Evolutionary conservation across 2,329 filamentous ascomycete genomes (phyloP).

Genomic region (Alternaria atra): DNA sequence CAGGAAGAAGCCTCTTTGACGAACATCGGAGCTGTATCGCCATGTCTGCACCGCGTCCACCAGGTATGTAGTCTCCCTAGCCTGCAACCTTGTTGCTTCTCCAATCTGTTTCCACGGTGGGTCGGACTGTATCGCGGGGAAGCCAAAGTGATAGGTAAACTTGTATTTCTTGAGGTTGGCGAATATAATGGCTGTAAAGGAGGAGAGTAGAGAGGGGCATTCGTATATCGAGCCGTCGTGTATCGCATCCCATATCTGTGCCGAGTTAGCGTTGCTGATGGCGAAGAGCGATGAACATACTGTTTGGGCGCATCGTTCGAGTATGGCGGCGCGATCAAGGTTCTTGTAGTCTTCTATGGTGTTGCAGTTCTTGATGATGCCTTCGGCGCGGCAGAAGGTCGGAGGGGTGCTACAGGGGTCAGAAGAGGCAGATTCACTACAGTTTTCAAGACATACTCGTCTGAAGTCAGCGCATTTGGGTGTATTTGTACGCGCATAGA

Average conservation of each 20-base stretch:
- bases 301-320: conserved; percentile 80
- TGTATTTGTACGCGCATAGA: conserved; percentile 92
- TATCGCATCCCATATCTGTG: conserved; percentile 94
- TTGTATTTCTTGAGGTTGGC: conserved; percentile 97
- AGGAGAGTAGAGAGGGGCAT: conserved; percentile 87
- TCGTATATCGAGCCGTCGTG: conserved; percentile 96
- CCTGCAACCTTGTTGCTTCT: conserved; percentile 60
- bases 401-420: conserved; percentile 39
- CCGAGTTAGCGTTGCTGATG: background rate
- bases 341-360: conserved; percentile 93
- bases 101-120: conserved; percentile 73
- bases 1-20: conserved; percentile 96
- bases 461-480: conserved; percentile 82
- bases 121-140: conserved; percentile 89
- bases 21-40: conserved; percentile 80
- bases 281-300: conserved; percentile 57
- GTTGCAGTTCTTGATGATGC: conserved; percentile 95
- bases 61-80: conserved; percentile 77
- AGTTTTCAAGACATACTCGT: conserved; percentile 70
- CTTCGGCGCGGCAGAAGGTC: conserved; percentile 80
- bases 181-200: conserved; percentile 88
- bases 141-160: conserved; percentile 98
- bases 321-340: conserved; percentile 78
- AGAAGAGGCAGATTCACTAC: conserved; percentile 10
- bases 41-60: conserved; percentile 88